phyloP scores from a whole-genome alignment of 768 basidiomycete genomes.

The Tricholoma hemisulphureum region DNA sequence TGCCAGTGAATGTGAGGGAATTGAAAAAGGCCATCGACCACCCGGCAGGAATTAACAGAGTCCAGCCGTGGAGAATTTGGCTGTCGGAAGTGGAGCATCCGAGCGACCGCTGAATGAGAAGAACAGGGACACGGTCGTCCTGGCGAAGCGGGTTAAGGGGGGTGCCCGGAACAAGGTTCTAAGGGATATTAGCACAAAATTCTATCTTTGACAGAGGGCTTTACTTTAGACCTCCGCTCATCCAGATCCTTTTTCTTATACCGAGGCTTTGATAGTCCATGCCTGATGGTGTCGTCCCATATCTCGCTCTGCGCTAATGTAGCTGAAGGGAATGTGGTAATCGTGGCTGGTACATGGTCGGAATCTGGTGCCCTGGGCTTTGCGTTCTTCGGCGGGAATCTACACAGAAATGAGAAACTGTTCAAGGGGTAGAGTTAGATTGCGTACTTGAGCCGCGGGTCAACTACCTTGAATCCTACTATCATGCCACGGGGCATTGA shows the following conservation, averaged over 20 bases:
- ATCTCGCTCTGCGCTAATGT: slow-evolving; percentile 64
- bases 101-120: slow-evolving; percentile 80
- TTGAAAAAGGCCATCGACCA: slow-evolving; percentile 91
- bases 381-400: slow-evolving; percentile 83
- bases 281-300: slow-evolving; percentile 65
- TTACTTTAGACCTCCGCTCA: slow-evolving; percentile 71
- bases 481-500: slow-evolving; percentile 74
- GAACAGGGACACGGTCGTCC: slow-evolving; percentile 81
- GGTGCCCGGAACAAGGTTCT: slow-evolving; percentile 81
- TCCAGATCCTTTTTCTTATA: slow-evolving; percentile 88
- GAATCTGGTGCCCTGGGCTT: slow-evolving; percentile 36
- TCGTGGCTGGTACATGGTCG: slow-evolving; percentile 25
- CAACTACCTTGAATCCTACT: slow-evolving; percentile 75
- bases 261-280: slow-evolving; percentile 53
- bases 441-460: slow-evolving; percentile 81
- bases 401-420: slow-evolving; percentile 26
- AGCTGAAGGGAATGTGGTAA: slow-evolving; percentile 51
- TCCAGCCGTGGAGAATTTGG: slow-evolving; percentile 78
- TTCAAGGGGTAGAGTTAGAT: background rate
- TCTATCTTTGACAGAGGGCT: background rate
- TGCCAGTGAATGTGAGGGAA: slow-evolving; percentile 80
- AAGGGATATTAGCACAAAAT: slow-evolving; percentile 3
- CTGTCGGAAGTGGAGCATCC: slow-evolving; percentile 35
- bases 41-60: slow-evolving; percentile 78
- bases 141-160: slow-evolving; percentile 60